phyloP scores from a whole-genome alignment of 768 basidiomycete genomes.

The Lactifluus subvellereus region DNA sequence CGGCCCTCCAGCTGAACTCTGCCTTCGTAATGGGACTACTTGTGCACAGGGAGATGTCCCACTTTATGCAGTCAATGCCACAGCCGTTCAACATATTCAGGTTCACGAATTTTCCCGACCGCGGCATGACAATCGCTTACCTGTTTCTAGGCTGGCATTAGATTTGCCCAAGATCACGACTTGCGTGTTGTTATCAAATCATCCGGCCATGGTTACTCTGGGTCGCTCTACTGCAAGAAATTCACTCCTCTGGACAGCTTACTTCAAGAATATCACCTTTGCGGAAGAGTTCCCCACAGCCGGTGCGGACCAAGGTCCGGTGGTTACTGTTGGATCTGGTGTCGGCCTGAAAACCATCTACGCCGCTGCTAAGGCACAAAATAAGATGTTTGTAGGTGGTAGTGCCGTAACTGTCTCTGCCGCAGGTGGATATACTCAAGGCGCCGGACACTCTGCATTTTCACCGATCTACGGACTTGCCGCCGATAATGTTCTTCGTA shows the following conservation, averaged over 20 bases:
- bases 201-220: no score
- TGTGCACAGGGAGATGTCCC: slow-evolving; percentile 21
- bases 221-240: no score
- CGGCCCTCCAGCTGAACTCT: slow-evolving; percentile 9
- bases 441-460: slow-evolving; percentile 27
- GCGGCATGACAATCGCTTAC: no score
- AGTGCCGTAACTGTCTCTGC: slow-evolving; percentile 24
- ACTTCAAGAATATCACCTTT: no score
- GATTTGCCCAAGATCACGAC: no score
- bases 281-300: no score
- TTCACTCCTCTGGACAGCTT: no score
- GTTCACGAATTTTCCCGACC: no score
- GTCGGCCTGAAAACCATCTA: neutral
- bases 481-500: slow-evolving; percentile 27
- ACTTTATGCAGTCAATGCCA: slow-evolving; percentile 22
- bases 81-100: no score
- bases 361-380: neutral
- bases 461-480: slow-evolving; percentile 26
- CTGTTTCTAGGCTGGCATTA: no score
- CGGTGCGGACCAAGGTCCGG: no score
- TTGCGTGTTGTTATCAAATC: no score
- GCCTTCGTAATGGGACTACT: slow-evolving; percentile 13
- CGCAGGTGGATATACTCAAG: slow-evolving; percentile 27
- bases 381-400: neutral
- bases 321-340: neutral